Base-by-base conservation (phyloP, 768 basidiomycete species). In the Naganishia onofrii region DNA sequence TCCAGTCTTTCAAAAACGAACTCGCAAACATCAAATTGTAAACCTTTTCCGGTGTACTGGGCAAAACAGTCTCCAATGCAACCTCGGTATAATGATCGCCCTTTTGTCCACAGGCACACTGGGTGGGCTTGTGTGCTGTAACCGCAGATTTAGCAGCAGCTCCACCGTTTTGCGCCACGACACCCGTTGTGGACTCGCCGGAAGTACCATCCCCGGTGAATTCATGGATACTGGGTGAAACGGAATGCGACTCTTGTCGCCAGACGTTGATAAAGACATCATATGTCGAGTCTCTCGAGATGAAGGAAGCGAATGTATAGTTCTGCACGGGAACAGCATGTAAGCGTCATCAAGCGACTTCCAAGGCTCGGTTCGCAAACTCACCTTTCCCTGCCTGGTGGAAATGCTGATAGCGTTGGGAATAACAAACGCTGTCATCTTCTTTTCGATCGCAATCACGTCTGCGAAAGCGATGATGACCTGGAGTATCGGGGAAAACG, bases 231-330 rank as follows among this genome's bases (percentile, higher is more conserved):
- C 60, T 70, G 51, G 70, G 44, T 70, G 32, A 51, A 6, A 51
- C 36, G 34, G 69, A 70, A 70, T 90, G 88, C 1, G 90, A 88
- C n/a, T n/a, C n/a, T 46, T 94, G 87, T 21, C 91, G 86, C 95
- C 96, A 98, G 74, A 97, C 92, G 80, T 95, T 97, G 79, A 87
- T 87, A 52, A 98, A 92, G 65, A 98, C 92, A 82, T 99, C 95
- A 81, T 87, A 94, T 0, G 94, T 93, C 51, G 93, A 93, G 82
- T 99, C 95, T 12, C 95, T 87, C 0, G 93, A 90, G 74, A 98
- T 88, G 85, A 99, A 95, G 17, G 94, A 97, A 0, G 96, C 92
- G 74, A 98, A 98, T 0, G 89, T 91, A 82, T 96, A 92, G 83
- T 94, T 92, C 51, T 67, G 21, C 85, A n/a, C 4, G 15, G 15